phyloP scores from a whole-genome alignment of 2,329 filamentous ascomycete species.

The Fusarium sp. region DNA sequence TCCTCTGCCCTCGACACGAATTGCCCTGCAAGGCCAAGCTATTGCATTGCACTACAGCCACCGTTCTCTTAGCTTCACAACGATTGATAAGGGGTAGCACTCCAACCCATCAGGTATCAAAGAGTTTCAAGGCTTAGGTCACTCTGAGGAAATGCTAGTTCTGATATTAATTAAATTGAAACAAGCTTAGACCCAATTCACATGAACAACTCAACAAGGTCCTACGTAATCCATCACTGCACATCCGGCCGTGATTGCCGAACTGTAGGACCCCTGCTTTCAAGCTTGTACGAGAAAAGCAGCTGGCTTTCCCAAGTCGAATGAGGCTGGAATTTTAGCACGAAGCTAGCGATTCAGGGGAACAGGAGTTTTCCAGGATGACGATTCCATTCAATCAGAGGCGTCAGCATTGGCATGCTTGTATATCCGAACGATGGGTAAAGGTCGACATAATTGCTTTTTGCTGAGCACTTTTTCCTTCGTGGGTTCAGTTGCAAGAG shows the following conservation, averaged over 20 bases:
- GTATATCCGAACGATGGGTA: not conserved
- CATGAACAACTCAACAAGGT: not conserved
- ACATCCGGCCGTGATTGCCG: not conserved
- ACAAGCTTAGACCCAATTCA: not conserved
- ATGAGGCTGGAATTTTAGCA: slow-evolving; percentile 1
- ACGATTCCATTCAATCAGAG: not conserved
- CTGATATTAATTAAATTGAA: not conserved
- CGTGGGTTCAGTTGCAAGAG: not conserved
- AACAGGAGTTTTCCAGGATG: not conserved
- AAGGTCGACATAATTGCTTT: not conserved
- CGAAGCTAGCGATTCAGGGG: slow-evolving; percentile 2
- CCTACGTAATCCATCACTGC: not conserved
- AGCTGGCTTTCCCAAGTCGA: not conserved
- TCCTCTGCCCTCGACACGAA: not conserved
- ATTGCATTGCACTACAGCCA: not conserved
- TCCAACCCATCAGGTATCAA: not conserved
- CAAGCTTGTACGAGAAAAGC: slow-evolving; percentile 12
- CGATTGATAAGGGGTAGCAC: not conserved
- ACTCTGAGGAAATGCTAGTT: not conserved
- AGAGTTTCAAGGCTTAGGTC: not conserved
- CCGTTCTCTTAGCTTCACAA: not conserved
- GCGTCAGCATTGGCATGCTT: not conserved
- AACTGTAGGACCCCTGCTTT: not conserved
- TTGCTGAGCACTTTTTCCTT: rapidly evolving
- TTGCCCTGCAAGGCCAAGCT: not conserved